A percentile compares a stretch with the other conserved stretches of the same genome.
Evolutionary conservation across 1,284 basidiomycete genomes (phyloP).

Genomic region (Cutaneotrichosporon cutaneum): DNA sequence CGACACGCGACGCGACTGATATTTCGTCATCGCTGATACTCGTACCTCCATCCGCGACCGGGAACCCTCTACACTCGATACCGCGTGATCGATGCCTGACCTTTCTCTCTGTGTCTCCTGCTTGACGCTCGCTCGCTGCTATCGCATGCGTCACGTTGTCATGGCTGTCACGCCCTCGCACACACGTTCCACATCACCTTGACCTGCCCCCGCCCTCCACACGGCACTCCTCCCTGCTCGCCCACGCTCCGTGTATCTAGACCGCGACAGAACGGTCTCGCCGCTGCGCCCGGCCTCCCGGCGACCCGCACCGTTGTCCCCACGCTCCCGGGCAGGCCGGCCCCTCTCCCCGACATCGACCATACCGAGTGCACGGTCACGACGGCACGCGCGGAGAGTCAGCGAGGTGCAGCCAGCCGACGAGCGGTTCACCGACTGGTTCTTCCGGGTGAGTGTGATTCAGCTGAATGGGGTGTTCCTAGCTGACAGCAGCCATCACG

Average conservation of each 20-base stretch:
- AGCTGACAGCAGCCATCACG: conserved; percentile 14
- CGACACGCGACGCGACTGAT: neutral
- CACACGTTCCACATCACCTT: neutral
- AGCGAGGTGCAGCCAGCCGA: conserved; percentile 32
- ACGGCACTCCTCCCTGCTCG: neutral
- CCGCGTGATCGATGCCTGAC: neutral
- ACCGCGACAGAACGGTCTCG: conserved; percentile 26
- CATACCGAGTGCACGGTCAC: conserved; percentile 27
- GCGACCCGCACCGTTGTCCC: conserved; percentile 2
- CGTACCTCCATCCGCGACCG: neutral
- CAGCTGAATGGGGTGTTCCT: neutral
- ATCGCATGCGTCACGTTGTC: neutral
- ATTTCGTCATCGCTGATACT: neutral
- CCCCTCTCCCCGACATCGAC: conserved; percentile 31
- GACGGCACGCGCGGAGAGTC: conserved; percentile 20
- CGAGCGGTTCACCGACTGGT: conserved; percentile 32
- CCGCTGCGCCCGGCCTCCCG: conserved; percentile 3
- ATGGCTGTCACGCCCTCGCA: neutral
- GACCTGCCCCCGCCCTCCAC: neutral
- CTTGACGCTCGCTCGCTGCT: neutral
- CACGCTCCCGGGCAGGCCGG: neutral
- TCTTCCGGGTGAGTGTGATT: conserved; percentile 38
- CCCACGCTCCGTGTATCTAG: neutral
- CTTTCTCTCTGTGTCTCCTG: too few species aligned
- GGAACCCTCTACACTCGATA: neutral